Evolutionary conservation across 495 filamentous ascomycete genomes (phyloP), one percentile per base, ranked within the genome.

Genomic region (Trichoderma reesei): DNA sequence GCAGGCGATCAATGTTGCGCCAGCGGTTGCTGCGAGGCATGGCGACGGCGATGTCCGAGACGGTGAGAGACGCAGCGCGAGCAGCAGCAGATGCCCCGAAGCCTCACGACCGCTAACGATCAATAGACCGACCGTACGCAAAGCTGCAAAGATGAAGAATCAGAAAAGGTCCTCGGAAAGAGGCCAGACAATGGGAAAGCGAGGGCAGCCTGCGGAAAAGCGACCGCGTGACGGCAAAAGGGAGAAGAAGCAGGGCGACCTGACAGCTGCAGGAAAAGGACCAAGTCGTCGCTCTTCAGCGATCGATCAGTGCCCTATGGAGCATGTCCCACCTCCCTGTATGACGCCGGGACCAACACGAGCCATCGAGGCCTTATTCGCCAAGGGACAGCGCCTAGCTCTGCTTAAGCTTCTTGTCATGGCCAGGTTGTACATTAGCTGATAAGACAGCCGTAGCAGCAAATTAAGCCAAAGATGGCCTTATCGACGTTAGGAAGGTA

Each of bases 1-100:
- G 61, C 6, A 63, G 61, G 38, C 61, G 38, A 36, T 63, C 61
- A 41, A 63, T 34, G 61, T 41, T 34, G n/a, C 41, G 39, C 61
- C 61, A 63, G 31, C 41, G 38, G 11, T 56, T 56, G 51, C 20
- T 33, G 20, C 51, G 51, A 56, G 51, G 51, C 51, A 56, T 56
- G 51, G 26, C 51, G 51, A 34, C 51, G 26, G 18, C 51, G 51
- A 56, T 34, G 9, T 39, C 8, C 11, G 51, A 56, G 51, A 56
- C 51, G 51, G 51, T 56, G 51, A 56, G 51, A 14, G 26, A n/a
- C 5, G 16, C 51, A 56, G 51, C 16, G 14, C 16, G 9, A 18
- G 44, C 44, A 48, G 16, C 44, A 48, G n/a, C 16, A n/a, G 44
- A 26, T 26, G 44, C 44, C 8, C 44, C 18, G 8, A 48, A 48